Evolutionary conservation across 2,329 filamentous ascomycete genomes (phyloP), one percentile per base, ranked within the genome.

Genomic region (Aaosphaeria arxii): DNA sequence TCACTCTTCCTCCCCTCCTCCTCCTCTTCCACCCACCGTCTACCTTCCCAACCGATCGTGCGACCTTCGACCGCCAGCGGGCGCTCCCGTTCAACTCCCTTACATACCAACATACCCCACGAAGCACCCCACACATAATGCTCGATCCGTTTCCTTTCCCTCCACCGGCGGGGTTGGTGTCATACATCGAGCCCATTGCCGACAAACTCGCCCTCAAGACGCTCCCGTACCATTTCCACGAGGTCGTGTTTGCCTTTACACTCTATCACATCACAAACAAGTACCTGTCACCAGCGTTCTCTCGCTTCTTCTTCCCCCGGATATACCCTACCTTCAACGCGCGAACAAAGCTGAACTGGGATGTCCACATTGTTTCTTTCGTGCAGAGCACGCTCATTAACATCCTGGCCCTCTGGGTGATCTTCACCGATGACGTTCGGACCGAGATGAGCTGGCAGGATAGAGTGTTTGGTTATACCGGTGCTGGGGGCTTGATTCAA

Each of bases 361-460:
- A 95, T 67, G 86, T 90, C 28, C 89, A 92, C 66, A 85, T 92
- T 47, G 89, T 94, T 31, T 91, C 87, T n/a, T 80, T 94, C 57
- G 77, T 89, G 47, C 89, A 95, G 77, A 86, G 84, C 66, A 74
- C 78, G 31, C 72, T 89, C 47, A 88, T 95, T 72, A 89, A 86
- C 67, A 67, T 58, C 42, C 72, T 91, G 31, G 87, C 88, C n/a
- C 71, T 94, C 11, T 91, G 84, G 79, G 80, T 88, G 48, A 88
- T 91, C 71, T 60, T 45, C 46, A 71, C 66, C 39, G 89, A 94
- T 67, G 74, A 84, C 38, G 87, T 91, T 68, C 79, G 88, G 50
- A 75, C 71, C 57, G 72, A 73, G 42, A 88, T 89, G 82, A 74
- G 81, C 59, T 83, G 80, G 74, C 76, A 84, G 59, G 83, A 85